Base-by-base conservation (phyloP, 2,329 filamentous ascomycete species). In the Hymenotorrendiella dingleyae region DNA sequence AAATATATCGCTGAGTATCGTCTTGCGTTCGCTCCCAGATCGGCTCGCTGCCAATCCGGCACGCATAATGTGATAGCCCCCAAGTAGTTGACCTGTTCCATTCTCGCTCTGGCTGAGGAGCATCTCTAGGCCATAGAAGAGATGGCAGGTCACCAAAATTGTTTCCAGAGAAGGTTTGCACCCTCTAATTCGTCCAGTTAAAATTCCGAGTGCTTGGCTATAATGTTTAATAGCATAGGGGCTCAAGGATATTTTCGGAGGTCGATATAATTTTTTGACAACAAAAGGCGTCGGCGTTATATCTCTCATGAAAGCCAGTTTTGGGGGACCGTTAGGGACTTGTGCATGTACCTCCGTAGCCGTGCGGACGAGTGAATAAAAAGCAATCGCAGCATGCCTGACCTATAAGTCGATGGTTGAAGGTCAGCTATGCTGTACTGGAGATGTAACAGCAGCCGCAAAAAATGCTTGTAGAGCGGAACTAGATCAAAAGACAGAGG, bases 111-210 rank as follows among this genome's bases (percentile, higher is more conserved):
- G 12, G n/a, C 28, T 16, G 11, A 30, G n/a, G n/a, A 30, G 8
- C 19, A 27, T 37, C 16, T 23, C 35, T n/a, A 27, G 21, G n/a
- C 21, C 35, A 40, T 21, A 36, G 33, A 17, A 14, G 38, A n/a
- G 11, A 17, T 28, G 30, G 14, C 20, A 40, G 37, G 28, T 16
- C 17, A 8, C 28, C 8, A 30, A 14, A 12, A 12, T 30, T n/a
- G 28, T 16, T 30, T 30, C 28, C 6, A 30, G 28, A 7, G 28
- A 16, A 30, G 17, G n/a, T 30, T 30, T 30, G n/a, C n/a, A 12
- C 7, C 17, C 28, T 14, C n/a, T 30, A 8, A 30, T 30, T 16
- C 17, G n/a, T 12, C 28, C 17, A 30, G n/a, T 30, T 6, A 30
- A 16, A 14, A 30, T 12, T 2, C 28, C 17, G 28, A 14, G n/a